These are phyloP conservation scores for Firmiana major DNA, from an alignment of 345 rosid genomes.

Conservation along the genomic window DNA sequence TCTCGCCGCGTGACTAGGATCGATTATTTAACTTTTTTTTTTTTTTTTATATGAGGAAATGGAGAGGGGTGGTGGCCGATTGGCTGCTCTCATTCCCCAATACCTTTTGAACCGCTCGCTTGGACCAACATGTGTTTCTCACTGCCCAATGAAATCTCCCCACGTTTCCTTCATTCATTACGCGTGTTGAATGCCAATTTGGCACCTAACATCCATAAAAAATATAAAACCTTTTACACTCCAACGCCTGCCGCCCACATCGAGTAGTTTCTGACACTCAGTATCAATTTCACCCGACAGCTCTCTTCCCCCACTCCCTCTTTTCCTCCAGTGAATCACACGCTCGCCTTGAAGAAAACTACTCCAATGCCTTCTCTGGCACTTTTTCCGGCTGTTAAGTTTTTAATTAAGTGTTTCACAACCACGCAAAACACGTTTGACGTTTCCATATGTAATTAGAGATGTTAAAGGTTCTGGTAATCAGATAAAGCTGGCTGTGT, in stretches of 20 bases:
- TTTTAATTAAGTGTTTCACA: not conserved
- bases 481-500: not conserved
- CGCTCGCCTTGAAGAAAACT: not conserved
- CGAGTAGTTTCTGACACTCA: conserved; percentile 22
- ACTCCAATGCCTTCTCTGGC: too few species aligned
- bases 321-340: not conserved
- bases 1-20: conserved; percentile 37
- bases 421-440: conserved; percentile 1
- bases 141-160: not conserved
- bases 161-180: conserved; percentile 15
- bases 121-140: conserved; percentile 11
- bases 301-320: not conserved
- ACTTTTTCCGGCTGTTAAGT: not conserved
- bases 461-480: not conserved
- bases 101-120: conserved; percentile 33
- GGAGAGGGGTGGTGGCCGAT: not conserved
- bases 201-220: not conserved
- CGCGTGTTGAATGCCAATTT: conserved; percentile 4
- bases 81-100: not conserved
- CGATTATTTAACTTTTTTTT: not conserved
- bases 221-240: too few species aligned
- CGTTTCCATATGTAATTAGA: not conserved
- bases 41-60: not conserved
- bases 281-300: conserved; percentile 28
- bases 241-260: conserved; percentile 11